A percentile compares a stretch with the other conserved stretches of the same genome.
phyloP scores from a whole-genome alignment of 495 filamentous ascomycete genomes.

The Staphylotrichum tortipilum region DNA sequence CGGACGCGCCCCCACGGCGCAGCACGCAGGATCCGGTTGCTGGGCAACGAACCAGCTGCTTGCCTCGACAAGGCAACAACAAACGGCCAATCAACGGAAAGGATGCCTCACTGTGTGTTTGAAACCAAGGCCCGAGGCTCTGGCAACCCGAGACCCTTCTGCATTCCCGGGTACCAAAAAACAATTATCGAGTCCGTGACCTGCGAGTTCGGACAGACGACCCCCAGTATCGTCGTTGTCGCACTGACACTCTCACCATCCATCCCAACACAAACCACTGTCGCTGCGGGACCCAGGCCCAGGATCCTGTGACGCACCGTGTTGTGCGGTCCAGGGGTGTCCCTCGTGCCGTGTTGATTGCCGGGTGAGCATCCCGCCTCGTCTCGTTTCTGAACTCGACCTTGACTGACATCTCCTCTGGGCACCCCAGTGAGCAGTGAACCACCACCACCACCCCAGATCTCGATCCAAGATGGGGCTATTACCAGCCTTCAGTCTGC shows the following conservation, averaged over 20 bases:
- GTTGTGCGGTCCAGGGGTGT: neutral
- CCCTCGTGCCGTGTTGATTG: too few relatives aligned
- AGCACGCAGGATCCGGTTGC: conserved; percentile 1
- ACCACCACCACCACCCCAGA: neutral
- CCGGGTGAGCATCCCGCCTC: too few relatives aligned
- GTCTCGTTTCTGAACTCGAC: neutral
- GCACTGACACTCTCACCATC: neutral
- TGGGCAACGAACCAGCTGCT: conserved; percentile 5
- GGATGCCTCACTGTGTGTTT: neutral
- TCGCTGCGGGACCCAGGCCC: too few relatives aligned
- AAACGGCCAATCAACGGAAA: neutral
- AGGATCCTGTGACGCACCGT: too few relatives aligned
- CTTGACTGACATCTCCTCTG: neutral
- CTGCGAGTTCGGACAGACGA: too few relatives aligned
- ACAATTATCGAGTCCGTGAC: too few relatives aligned
- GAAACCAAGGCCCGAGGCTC: neutral
- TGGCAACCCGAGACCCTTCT: neutral
- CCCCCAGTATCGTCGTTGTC: too few relatives aligned
- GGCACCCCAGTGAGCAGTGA: too few relatives aligned
- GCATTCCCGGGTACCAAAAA: neutral
- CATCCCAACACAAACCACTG: too few relatives aligned
- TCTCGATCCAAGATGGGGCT: conserved; percentile 19
- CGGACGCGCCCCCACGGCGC: neutral
- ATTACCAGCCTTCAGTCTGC: conserved; percentile 18
- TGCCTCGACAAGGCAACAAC: neutral